These are phyloP conservation scores for Trametes hirsuta DNA, from an alignment of 1,284 basidiomycete genomes.

Conservation along the genomic window DNA sequence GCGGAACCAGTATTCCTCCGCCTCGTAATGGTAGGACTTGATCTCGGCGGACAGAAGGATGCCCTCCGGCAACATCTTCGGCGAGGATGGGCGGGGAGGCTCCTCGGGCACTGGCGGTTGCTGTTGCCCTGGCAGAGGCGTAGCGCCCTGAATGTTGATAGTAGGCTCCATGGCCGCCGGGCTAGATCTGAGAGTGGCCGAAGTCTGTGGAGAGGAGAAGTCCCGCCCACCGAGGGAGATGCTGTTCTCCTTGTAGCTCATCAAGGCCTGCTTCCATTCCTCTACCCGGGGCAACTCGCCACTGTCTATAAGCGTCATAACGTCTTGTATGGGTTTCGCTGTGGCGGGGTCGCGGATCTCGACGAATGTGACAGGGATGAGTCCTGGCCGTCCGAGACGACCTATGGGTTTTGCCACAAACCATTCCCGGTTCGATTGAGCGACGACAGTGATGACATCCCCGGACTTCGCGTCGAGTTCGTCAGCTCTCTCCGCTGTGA, in stretches of 20 bases:
- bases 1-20: slow-evolving; percentile 97
- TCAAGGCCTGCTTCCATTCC: slow-evolving; percentile 97
- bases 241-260: slow-evolving; percentile 94
- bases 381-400: slow-evolving; percentile 89
- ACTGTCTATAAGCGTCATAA: slow-evolving; percentile 79
- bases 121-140: slow-evolving; percentile 31
- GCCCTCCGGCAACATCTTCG: slow-evolving; percentile 72
- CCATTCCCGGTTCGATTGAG: slow-evolving; percentile 90
- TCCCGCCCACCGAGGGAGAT: slow-evolving; percentile 94
- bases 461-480: slow-evolving; percentile 95
- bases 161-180: slow-evolving; percentile 22
- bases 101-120: slow-evolving; percentile 25
- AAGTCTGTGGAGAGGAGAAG: slow-evolving; percentile 36
- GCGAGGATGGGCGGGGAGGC: slow-evolving; percentile 29
- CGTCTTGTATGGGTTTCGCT: slow-evolving; percentile 73
- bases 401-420: slow-evolving; percentile 96
- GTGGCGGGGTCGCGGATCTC: slow-evolving; percentile 93
- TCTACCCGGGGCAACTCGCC: slow-evolving; percentile 93
- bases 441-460: slow-evolving; percentile 91
- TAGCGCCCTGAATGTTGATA: slow-evolving; percentile 33
- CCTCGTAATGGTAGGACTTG: slow-evolving; percentile 95
- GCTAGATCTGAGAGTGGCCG: slow-evolving; percentile 13
- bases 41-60: slow-evolving; percentile 89
- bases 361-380: slow-evolving; percentile 97
- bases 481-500: slow-evolving; percentile 91